These are phyloP conservation scores for Nepenthes gracilis DNA, from an alignment of 148 eudicot genomes.

Conservation along the genomic window DNA sequence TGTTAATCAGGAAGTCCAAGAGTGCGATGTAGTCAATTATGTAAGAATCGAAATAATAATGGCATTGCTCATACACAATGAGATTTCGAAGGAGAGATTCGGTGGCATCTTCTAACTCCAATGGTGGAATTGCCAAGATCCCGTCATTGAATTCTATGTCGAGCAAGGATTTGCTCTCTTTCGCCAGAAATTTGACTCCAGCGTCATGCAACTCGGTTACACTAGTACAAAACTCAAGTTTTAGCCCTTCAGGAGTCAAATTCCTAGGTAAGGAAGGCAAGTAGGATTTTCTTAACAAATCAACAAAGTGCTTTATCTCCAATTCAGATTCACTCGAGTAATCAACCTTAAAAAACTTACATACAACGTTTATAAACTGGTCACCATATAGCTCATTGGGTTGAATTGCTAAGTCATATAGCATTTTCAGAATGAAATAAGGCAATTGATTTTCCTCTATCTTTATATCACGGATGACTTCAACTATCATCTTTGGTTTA, in stretches of 20 bases:
- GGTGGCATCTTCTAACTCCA: neutral
- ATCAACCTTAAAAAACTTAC: neutral
- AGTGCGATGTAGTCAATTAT: neutral
- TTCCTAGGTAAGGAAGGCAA: neutral
- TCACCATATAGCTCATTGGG: neutral
- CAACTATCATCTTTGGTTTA: slow-evolving; percentile 3
- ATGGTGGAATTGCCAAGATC: neutral
- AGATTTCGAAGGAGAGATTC: neutral
- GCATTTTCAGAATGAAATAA: slow-evolving; percentile 7
- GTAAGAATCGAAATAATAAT: neutral
- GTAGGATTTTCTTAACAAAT: neutral
- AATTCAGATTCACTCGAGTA: too few species aligned
- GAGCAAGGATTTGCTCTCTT: neutral
- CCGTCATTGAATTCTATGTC: neutral
- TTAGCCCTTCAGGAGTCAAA: neutral
- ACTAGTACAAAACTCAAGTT: neutral
- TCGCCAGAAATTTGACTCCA: neutral
- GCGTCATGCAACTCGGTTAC: neutral
- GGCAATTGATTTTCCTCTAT: slow-evolving; percentile 16
- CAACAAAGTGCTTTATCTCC: neutral
- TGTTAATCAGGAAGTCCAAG: neutral
- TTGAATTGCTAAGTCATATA: neutral
- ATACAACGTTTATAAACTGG: neutral
- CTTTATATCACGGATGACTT: slow-evolving; percentile 7
- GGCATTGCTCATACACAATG: neutral